Base-by-base conservation (phyloP, 306 rosid genomes). In the Lotus japonicus region DNA sequence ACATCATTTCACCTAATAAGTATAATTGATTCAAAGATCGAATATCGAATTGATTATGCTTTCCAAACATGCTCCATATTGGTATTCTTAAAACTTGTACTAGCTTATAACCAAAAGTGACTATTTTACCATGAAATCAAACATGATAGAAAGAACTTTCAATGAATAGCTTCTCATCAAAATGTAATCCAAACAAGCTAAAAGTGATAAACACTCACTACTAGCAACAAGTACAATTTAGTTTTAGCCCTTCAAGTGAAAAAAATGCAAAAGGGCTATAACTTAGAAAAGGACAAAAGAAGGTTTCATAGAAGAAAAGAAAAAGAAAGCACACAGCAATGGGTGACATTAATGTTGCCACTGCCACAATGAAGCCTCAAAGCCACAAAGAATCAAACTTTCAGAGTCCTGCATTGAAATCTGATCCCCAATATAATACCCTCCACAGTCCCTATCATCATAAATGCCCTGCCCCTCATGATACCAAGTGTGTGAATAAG, bases 361-460 rank as follows among this genome's bases (percentile, higher is more conserved):
- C 61, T 80, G 84, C 89, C 89, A 87, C 50, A 80, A 66, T 9
- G 81, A 80, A 58, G 56, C 64, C 23, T 84, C 87, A 46, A 82
- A 87, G 23, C 79, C 71, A 23, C 60, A 66, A 64, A 78, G 84
- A 59, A 79, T 77, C 66, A 64, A 18, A 59, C 54, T 50, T 43
- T 77, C 76, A 8, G 80, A 5, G 49, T 76, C 82, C 2, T 70
- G 78, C 80, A 84, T 72, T 75, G 82, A 79, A 17, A 65, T 77
- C 18, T 75, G 84, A 70, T 87, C 87, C 75, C 57, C 61, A 52
- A 38, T 43, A 66, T 79, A 76, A 68, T 71, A 82, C 5, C 33
- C 79, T 9, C 62, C 67, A 46, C 53, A 70, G 4, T 73, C 71
- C 66, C 76, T 71, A 0, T 82, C 85, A 43, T 77, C 78, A 58